Conservation (phyloP, 2,329 filamentous ascomycete genomes). For the Cordyceps cicadae region DNA sequence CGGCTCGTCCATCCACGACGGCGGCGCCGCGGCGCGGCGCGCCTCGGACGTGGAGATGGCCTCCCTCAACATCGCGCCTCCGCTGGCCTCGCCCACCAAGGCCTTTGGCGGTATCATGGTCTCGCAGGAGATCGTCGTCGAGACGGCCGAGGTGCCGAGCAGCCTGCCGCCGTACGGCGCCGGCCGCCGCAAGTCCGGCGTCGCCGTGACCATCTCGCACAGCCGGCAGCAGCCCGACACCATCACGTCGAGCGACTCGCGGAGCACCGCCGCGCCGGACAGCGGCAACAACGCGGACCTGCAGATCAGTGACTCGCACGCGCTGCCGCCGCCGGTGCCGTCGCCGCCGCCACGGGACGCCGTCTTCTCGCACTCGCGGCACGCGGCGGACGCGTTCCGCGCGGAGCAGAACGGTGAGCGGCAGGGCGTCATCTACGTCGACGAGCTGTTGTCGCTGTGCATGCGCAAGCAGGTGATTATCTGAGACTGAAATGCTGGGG, state of each 20-base stretch:
- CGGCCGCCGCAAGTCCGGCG: background rate
- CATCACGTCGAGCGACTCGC: background rate
- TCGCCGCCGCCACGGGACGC: background rate
- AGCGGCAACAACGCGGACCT: background rate
- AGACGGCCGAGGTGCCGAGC: slow-evolving; percentile 11
- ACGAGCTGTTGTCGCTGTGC: slow-evolving; percentile 17
- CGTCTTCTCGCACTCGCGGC: background rate
- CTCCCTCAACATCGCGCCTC: background rate
- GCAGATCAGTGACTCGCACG: background rate
- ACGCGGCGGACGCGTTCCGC: slow-evolving; percentile 8
- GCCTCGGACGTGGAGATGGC: slow-evolving; percentile 5
- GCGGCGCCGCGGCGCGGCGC: background rate
- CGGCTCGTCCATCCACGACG: slow-evolving; percentile 4
- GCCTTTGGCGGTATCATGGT: slow-evolving; percentile 52
- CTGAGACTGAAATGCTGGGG: background rate
- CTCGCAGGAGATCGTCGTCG: slow-evolving; percentile 47
- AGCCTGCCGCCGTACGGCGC: background rate
- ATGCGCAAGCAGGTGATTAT: slow-evolving; percentile 13
- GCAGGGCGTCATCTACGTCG: slow-evolving; percentile 14
- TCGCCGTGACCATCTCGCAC: background rate
- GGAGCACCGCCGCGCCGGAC: background rate
- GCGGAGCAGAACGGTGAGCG: background rate
- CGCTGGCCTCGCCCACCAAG: slow-evolving; percentile 11
- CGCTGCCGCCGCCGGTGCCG: background rate
- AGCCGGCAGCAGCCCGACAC: background rate